Conservation (phyloP, 2,329 filamentous ascomycete genomes). For the Botrytis galanthina region DNA sequence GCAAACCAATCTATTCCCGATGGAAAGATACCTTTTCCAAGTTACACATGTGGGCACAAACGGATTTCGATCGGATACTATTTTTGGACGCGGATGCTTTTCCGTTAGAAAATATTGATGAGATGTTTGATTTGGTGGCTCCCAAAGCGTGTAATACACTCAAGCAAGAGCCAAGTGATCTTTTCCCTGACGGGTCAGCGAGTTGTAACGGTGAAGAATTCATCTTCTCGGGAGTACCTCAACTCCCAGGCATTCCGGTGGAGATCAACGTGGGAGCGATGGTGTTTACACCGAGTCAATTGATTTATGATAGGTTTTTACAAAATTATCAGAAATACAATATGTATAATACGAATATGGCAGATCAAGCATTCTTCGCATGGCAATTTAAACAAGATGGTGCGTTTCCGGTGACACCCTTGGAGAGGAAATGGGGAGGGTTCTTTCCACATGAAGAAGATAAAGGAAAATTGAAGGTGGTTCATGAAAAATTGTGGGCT, state of each 20-base stretch:
- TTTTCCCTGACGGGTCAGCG: conserved; percentile 1
- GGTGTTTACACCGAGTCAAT: conserved; percentile 6
- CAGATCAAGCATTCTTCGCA: conserved; percentile 18
- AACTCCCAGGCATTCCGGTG: not conserved
- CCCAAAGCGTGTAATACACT: conserved; percentile 10
- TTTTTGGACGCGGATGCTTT: conserved; percentile 26
- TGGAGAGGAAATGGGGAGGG: conserved; percentile 14
- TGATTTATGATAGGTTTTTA: not conserved
- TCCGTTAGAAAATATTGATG: conserved; percentile 23
- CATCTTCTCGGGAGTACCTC: conserved; percentile 4
- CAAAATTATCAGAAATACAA: conserved; percentile 12
- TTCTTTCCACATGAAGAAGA: conserved; percentile 18
- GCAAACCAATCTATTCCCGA: conserved; percentile 12
- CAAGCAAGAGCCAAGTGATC: not conserved
- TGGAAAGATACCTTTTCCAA: conserved; percentile 27
- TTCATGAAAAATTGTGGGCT: conserved; percentile 21
- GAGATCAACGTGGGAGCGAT: conserved; percentile 18
- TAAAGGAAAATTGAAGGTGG: conserved; percentile 12
- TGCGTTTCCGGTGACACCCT: conserved; percentile 1
- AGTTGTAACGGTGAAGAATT: conserved; percentile 1
- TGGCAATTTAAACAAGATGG: conserved; percentile 20
- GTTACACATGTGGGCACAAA: conserved; percentile 25
- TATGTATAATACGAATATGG: conserved; percentile 16
- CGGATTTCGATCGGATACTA: conserved; percentile 21
- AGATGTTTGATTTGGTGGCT: conserved; percentile 22